Evolutionary conservation across 306 rosid genomes (phyloP).

Genomic region (peach (Prunus persica)): DNA sequence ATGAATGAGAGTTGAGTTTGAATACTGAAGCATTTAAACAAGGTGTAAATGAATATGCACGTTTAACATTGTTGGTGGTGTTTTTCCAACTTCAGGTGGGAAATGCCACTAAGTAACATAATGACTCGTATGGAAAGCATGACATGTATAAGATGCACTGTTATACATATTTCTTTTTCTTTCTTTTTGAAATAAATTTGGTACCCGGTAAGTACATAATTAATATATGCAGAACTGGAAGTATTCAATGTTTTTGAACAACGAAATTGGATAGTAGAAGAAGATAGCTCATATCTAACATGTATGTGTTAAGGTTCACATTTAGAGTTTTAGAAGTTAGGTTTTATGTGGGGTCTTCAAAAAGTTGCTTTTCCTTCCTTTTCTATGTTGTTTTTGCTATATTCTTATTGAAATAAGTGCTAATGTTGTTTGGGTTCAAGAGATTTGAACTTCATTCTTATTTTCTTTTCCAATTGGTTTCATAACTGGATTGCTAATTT

Average conservation of each 20-base stretch:
- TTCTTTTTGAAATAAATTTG: not conserved
- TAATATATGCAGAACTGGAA: not conserved
- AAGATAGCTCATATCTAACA: not conserved
- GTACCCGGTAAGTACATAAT: not conserved
- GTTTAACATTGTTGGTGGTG: not conserved
- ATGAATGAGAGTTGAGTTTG: not conserved
- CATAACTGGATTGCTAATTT: not conserved
- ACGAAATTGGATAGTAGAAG: not conserved
- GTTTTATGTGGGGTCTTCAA: not conserved
- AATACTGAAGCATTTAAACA: not conserved
- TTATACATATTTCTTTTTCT: not conserved
- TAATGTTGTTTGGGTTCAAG: not conserved
- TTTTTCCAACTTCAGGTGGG: not conserved
- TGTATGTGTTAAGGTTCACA: not conserved
- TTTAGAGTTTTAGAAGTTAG: not conserved
- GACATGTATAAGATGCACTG: not conserved
- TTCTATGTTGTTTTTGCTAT: not conserved
- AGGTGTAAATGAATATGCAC: not conserved
- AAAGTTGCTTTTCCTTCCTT: not conserved
- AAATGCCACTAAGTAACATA: not conserved
- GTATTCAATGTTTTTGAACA: not conserved
- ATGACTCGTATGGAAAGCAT: not conserved
- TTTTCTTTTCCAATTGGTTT: not conserved
- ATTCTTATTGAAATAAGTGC: not conserved
- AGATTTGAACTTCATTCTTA: not conserved